Percentiles rank a stretch among this genome's conserved stretches.
These are phyloP conservation scores for Amborella trichopoda DNA, from an alignment of 164 flowering plant genomes.

Conservation along the genomic window DNA sequence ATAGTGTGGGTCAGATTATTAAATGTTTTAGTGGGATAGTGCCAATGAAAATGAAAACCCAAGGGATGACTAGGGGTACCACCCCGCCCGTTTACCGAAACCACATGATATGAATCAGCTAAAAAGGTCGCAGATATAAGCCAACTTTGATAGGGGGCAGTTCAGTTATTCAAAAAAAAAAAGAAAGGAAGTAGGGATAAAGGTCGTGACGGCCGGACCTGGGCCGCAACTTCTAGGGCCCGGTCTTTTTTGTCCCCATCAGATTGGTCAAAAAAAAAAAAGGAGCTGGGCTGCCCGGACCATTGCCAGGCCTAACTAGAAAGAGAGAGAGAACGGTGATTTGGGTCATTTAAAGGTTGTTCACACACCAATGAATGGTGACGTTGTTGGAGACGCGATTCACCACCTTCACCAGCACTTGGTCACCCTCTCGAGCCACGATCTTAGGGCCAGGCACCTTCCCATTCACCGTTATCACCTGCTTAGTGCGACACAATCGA, in stretches of 20 bases:
- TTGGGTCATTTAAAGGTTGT: not conserved
- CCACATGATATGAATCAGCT: too few relatives aligned
- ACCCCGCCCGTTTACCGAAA: too few relatives aligned
- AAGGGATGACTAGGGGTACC: too few relatives aligned
- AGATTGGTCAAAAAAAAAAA: not conserved
- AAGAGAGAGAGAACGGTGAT: not conserved
- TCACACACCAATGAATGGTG: conserved; percentile 32
- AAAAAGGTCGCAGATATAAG: too few relatives aligned
- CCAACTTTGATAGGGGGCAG: too few relatives aligned
- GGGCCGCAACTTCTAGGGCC: not conserved
- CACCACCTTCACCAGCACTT: conserved; percentile 26
- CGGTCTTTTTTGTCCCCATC: not conserved
- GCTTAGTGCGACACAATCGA: conserved; percentile 27
- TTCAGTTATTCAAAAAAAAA: too few relatives aligned
- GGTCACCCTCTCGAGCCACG: conserved; percentile 36
- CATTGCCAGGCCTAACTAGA: not conserved
- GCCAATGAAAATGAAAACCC: too few relatives aligned
- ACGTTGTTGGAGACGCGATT: conserved; percentile 27
- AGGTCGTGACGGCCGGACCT: not conserved
- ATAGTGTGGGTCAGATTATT: too few relatives aligned
- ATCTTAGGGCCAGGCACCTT: conserved; percentile 36
- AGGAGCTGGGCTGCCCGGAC: not conserved
- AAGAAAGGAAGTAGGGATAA: not conserved
- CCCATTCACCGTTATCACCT: conserved; percentile 30
- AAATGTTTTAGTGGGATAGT: too few relatives aligned